Base-by-base conservation (phyloP, 768 basidiomycete species). In the Psilocybe sp. region DNA sequence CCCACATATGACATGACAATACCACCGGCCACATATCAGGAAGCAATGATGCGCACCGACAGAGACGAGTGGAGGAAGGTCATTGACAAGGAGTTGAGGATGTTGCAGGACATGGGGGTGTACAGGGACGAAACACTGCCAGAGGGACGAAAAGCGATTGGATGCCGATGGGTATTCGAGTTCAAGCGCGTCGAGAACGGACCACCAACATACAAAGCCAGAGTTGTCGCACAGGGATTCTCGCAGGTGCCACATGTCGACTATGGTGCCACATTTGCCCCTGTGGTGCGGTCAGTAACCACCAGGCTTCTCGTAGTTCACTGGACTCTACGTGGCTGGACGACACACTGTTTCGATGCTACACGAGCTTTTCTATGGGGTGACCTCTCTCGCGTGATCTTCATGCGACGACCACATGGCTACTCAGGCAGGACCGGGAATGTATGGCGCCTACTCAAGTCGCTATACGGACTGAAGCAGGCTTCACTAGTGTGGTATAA, bases 401-500 rank as follows among this genome's bases (percentile, higher is more conserved):
- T 37, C 37, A 44, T 52, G 32, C 34, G 54, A 15, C 13, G 28
- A 7, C 47, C 43, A 9, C 32, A n/a, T 10, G 23, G 42, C 13
- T 15, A 20, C 34, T 18, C 40, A 15, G 8, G 4, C 15, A 16
- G n/a, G 4, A 9, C 6, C 5, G 33, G 28, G 2, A 44, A 37
- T 11, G 40, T 55, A 19, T 55, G 54, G 50, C 43, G 37, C 10
- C 39, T 56, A 5, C 47, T 53, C 15, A 49, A 50, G 14, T 52
- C 47, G 3, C 51, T 56, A 2, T 56, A 56, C 38, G 55, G 55
- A 1, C 44, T 56, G 15, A 53, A 53, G 23, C 55, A 56, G 20
- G 51, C 55, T 2, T 44, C 44, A 16, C 40, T 40, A 4, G 40
- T 53, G 16, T 57, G 51, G 51, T 53, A 57, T 37, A 23, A 44